Percentiles rank a stretch among this genome's conserved stretches.
phyloP scores from a whole-genome alignment of 2,329 filamentous ascomycete genomes.

The Graphiopsis chlorocephala region DNA sequence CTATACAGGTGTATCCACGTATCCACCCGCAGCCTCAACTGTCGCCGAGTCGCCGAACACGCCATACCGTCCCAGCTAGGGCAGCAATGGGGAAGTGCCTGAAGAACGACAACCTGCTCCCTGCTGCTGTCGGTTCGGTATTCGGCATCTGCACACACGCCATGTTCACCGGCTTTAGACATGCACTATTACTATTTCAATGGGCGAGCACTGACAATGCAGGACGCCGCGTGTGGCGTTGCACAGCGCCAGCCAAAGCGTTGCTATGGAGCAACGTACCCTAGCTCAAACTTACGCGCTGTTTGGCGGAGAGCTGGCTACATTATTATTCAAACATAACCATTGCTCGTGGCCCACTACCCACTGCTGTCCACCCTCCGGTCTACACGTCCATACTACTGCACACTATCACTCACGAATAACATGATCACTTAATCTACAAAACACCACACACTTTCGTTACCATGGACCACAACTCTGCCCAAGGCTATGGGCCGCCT shows the following conservation, averaged over 20 bases:
- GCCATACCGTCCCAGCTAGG: background rate
- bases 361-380: background rate
- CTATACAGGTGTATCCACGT: background rate
- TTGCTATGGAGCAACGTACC: background rate
- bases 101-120: background rate
- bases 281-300: background rate
- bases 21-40: background rate
- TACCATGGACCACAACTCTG: conserved; percentile 14
- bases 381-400: background rate
- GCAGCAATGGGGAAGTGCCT: background rate
- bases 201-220: background rate
- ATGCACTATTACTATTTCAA: background rate
- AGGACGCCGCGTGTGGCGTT: background rate
- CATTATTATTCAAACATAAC: conserved; percentile 1
- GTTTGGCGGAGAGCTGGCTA: background rate
- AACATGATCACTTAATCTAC: conserved; percentile 6
- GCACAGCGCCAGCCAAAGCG: background rate
- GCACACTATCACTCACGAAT: background rate
- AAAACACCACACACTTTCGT: background rate
- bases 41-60: background rate
- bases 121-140: background rate
- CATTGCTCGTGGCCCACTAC: background rate
- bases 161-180: background rate
- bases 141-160: too few relatives aligned
- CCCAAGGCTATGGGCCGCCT: conserved; percentile 34